phyloP scores from a whole-genome alignment of 1,284 basidiomycete genomes.

The Leccinum fuscescens region DNA sequence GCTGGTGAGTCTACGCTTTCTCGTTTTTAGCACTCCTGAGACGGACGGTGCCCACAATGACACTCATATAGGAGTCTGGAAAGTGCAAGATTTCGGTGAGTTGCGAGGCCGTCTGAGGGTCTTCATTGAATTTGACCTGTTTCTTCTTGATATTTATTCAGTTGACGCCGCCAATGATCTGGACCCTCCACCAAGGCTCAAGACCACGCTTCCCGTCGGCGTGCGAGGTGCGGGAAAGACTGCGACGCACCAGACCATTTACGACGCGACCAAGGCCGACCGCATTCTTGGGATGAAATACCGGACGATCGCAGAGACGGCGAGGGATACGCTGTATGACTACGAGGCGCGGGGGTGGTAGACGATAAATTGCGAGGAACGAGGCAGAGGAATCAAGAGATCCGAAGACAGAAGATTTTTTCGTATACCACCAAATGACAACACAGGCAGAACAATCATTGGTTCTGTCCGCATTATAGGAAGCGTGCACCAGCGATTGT shows the following conservation, averaged over 20 bases:
- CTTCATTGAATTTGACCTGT: too few species aligned
- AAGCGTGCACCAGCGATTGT: too few species aligned
- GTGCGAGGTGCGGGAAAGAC: background rate
- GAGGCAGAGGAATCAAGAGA: too few species aligned
- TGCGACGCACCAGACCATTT: background rate
- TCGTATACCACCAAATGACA: too few species aligned
- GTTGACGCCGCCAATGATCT: background rate
- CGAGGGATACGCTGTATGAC: background rate
- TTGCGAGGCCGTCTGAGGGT: background rate
- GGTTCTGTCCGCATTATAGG: too few species aligned
- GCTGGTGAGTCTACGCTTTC: background rate
- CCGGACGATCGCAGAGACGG: background rate
- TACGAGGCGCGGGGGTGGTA: background rate
- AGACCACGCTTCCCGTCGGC: background rate
- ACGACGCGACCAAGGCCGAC: background rate
- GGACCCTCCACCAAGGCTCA: background rate
- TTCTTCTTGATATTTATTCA: background rate
- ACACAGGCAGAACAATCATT: too few species aligned
- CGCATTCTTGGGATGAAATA: background rate
- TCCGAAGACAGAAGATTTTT: too few species aligned
- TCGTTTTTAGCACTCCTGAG: background rate
- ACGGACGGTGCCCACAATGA: too few species aligned
- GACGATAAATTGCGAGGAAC: background rate
- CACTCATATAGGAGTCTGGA: too few species aligned
- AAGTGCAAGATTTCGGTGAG: background rate